Evolutionary conservation across 2,329 filamentous ascomycete genomes (phyloP).

Genomic region (Pyrenochaeta sp.): DNA sequence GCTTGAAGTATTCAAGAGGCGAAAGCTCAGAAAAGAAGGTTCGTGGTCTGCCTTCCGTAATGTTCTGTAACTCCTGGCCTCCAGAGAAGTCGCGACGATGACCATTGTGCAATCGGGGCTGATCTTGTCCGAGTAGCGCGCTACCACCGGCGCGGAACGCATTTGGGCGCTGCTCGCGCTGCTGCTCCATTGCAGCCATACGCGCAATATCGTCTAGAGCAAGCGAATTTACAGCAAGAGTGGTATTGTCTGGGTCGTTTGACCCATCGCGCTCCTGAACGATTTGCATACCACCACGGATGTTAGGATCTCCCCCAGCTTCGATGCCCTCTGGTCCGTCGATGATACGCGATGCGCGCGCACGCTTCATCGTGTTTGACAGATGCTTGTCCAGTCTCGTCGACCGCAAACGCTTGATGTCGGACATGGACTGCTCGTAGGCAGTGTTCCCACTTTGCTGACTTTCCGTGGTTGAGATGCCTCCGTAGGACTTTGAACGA

Average conservation of each 20-base stretch:
- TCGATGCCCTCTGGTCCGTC: conserved; percentile 81
- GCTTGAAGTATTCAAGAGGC: conserved; percentile 95
- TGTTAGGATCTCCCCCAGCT: conserved; percentile 72
- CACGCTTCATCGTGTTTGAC: conserved; percentile 90
- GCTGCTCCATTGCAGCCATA: conserved; percentile 94
- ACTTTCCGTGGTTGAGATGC: conserved; percentile 62
- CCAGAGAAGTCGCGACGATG: conserved; percentile 73
- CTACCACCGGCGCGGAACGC: conserved; percentile 79
- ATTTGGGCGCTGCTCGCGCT: conserved; percentile 85
- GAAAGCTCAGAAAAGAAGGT: conserved; percentile 97
- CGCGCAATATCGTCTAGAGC: conserved; percentile 96
- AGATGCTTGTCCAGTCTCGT: conserved; percentile 94
- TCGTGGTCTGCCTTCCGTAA: conserved; percentile 66
- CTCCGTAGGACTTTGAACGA: conserved; percentile 77
- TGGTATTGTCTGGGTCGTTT: conserved; percentile 77
- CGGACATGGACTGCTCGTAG: conserved; percentile 95
- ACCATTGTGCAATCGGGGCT: conserved; percentile 72
- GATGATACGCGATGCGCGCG: conserved; percentile 89
- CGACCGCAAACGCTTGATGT: conserved; percentile 89
- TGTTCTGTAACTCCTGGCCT: conserved; percentile 60
- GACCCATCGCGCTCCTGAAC: conserved; percentile 79
- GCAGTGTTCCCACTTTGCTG: conserved; percentile 67
- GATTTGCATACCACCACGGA: conserved; percentile 73
- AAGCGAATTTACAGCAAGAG: conserved; percentile 89
- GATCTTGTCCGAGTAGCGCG: conserved; percentile 71